Base-by-base conservation (phyloP, 441 rosid species). In the Jatropha multifida region DNA sequence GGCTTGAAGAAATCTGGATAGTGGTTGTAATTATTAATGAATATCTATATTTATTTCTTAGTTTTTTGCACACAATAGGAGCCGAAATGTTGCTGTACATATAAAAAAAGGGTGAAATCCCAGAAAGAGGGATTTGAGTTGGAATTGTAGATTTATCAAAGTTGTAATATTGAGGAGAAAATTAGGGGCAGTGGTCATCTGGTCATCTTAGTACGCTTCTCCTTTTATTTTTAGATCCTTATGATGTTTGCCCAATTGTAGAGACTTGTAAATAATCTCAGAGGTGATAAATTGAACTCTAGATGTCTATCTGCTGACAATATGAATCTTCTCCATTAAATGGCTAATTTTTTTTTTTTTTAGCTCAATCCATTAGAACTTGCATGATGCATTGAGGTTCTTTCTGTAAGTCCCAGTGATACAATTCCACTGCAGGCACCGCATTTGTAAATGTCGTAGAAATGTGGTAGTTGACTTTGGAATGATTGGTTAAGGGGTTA, bases 161-260 rank as follows among this genome's bases (percentile, higher is more conserved):
- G 62, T 56, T 15, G 46, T 72, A 8, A 11, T 71, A 73, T 40
- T 73, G 61, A 38, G 68, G 69, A 20, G 49, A 0, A 40, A 72
- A 73, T 12, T 73, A 32, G 32, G 5, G 5, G 38, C 51, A 3
- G 12, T 63, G 51, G 59, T 49, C 4, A 11, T 23, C 4, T 59
- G 23, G 13, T 61, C 18, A 12, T 48, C 26, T 62, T 38, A 18
- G 52, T 63, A 11, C 3, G 0, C 6, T 8, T 15, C n/a, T 8
- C 59, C 18, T 18, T 73, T 23, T 49, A 62, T 7, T 20, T 37
- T 73, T 9, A 48, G 59, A 46, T 60, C 32, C 17, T 26, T 60
- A 2, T 27, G 20, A 73, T 62, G 61, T 1, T 73, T 62, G 15
- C 38, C 42, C 8, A 20, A 26, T 60, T 38, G 20, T 44, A 40